These are phyloP conservation scores for Pseudozyma flocculosa DNA, from an alignment of 1,284 basidiomycete genomes.

Conservation along the genomic window DNA sequence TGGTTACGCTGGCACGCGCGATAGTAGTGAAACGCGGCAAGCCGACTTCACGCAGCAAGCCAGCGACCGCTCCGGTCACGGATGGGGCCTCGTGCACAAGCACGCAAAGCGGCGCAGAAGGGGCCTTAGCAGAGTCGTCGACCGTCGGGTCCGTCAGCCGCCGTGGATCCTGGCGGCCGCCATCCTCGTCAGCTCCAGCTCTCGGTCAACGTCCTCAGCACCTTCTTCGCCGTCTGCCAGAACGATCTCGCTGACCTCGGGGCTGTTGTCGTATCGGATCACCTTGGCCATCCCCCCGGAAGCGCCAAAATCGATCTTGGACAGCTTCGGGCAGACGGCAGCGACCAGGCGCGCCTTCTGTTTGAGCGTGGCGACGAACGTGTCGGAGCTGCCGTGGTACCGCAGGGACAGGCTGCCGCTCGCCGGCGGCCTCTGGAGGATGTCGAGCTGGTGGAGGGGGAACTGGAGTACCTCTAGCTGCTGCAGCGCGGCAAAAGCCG, in stretches of 20 bases:
- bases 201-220: not conserved
- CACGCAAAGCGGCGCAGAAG: too few species aligned
- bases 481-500: slow-evolving; percentile 5
- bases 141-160: too few species aligned
- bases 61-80: too few species aligned
- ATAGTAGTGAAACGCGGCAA: too few species aligned
- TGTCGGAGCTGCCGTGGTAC: not conserved
- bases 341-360: slow-evolving; percentile 5
- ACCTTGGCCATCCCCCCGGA: slow-evolving; percentile 5
- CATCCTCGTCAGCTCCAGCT: not conserved
- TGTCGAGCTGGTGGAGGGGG: slow-evolving; percentile 10
- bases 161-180: not conserved
- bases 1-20: too few species aligned
- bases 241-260: slow-evolving; percentile 2
- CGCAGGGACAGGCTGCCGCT: not conserved
- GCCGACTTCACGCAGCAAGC: too few species aligned
- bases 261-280: not conserved
- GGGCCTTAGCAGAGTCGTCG: too few species aligned
- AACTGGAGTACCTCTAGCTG: slow-evolving; percentile 3
- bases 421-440: slow-evolving; percentile 1
- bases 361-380: slow-evolving; percentile 7
- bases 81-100: too few species aligned
- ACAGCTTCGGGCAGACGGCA: slow-evolving; percentile 4
- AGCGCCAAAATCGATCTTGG: slow-evolving; percentile 4
- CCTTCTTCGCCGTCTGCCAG: not conserved